Evolutionary conservation across 2,329 filamentous ascomycete species (phyloP).

Genomic region (Colletotrichum tabaci): DNA sequence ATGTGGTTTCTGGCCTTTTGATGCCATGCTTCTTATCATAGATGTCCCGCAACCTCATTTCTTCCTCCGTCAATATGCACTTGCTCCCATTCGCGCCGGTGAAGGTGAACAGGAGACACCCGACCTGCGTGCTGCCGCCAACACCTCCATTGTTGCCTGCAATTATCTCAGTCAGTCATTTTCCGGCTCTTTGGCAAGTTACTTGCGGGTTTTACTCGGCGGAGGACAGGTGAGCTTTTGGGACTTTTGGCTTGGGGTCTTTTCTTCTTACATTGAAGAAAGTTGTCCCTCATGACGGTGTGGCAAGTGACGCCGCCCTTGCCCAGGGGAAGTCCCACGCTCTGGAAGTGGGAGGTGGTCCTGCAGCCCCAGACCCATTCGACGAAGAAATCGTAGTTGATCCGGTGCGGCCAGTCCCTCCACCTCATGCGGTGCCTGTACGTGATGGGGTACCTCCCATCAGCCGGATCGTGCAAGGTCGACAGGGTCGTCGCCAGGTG

Average conservation of each 20-base stretch:
- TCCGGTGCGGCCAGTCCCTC: background rate
- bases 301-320: background rate
- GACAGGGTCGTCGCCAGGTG: background rate
- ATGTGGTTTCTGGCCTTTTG: background rate
- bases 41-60: background rate
- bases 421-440: constrained; percentile 9
- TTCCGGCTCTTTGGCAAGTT: background rate
- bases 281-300: constrained; percentile 10
- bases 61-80: background rate
- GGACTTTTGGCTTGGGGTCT: too few species aligned
- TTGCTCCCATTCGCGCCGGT: background rate
- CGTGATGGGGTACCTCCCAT: background rate
- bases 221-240: too few species aligned
- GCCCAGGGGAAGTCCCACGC: background rate
- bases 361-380: constrained; percentile 12
- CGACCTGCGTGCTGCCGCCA: constrained; percentile 8
- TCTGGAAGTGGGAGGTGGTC: background rate
- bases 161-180: background rate
- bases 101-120: constrained; percentile 16
- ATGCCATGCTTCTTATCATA: background rate
- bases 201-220: too few species aligned
- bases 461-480: background rate
- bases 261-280: background rate
- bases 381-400: constrained; percentile 26
- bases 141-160: constrained; percentile 20